Conservation (phyloP, 2,329 filamentous ascomycete species). For the Orbilia oligospora region DNA sequence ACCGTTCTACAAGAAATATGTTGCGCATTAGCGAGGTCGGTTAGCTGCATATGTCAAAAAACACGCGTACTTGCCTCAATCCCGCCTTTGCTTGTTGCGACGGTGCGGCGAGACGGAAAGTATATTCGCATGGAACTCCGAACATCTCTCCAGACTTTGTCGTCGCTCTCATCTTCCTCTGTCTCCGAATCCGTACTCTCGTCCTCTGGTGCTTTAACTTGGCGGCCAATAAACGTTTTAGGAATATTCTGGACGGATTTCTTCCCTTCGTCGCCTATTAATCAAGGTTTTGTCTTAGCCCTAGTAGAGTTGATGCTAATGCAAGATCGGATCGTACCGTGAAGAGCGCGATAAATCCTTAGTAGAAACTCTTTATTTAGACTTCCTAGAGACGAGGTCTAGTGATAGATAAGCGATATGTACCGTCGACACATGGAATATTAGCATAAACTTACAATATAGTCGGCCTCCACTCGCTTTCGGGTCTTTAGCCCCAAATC, state of each 20-base stretch:
- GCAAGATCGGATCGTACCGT: slow-evolving; percentile 67
- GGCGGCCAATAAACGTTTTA: slow-evolving; percentile 47
- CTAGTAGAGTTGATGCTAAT: slow-evolving; percentile 42
- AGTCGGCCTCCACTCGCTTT: slow-evolving; percentile 77
- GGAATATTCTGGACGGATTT: slow-evolving; percentile 52
- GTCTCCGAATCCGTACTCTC: slow-evolving; percentile 66
- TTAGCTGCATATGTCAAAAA: slow-evolving; percentile 58
- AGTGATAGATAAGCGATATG: slow-evolving; percentile 57
- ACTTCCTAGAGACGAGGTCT: slow-evolving; percentile 86
- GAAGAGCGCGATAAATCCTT: slow-evolving; percentile 73
- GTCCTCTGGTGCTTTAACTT: slow-evolving; percentile 70
- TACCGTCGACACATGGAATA: slow-evolving; percentile 40
- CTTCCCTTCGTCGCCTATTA: slow-evolving; percentile 55
- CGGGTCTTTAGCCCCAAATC: slow-evolving; percentile 75
- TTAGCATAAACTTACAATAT: slow-evolving; percentile 72
- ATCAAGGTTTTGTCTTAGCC: slow-evolving; percentile 50
- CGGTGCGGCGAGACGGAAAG: slow-evolving; percentile 82
- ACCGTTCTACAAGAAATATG: slow-evolving; percentile 71
- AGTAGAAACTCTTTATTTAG: slow-evolving; percentile 78
- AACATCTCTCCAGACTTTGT: slow-evolving; percentile 63
- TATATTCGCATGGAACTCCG: slow-evolving; percentile 78
- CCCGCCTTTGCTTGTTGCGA: slow-evolving; percentile 76
- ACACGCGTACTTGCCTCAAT: slow-evolving; percentile 69
- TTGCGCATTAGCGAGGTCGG: slow-evolving; percentile 65
- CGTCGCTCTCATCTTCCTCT: slow-evolving; percentile 60